Conservation (phyloP, 2,329 filamentous ascomycete species). For the Colletotrichum plurivorum region DNA sequence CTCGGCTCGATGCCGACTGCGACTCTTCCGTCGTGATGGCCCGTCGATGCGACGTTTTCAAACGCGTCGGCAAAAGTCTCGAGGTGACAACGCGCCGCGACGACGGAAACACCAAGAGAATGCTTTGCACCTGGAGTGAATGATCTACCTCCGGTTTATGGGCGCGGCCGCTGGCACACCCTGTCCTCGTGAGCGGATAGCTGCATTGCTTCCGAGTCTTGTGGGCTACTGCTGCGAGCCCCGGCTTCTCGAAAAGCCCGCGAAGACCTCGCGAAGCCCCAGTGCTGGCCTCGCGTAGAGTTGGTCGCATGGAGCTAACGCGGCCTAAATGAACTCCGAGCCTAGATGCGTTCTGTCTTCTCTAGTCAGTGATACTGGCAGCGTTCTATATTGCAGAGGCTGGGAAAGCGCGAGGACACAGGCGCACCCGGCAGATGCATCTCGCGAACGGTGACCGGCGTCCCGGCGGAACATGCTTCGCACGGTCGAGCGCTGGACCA, state of each 20-base stretch:
- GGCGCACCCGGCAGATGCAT: slow-evolving; percentile 7
- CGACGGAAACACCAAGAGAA: too few relatives aligned
- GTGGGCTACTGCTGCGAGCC: too few relatives aligned
- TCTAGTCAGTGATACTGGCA: not conserved
- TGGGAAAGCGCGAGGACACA: not conserved
- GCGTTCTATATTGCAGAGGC: not conserved
- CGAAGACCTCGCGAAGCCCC: too few relatives aligned
- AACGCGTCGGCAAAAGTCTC: not conserved
- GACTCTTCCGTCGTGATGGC: slow-evolving; percentile 3
- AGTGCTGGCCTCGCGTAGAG: too few relatives aligned
- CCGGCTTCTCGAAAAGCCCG: too few relatives aligned
- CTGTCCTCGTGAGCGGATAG: too few relatives aligned
- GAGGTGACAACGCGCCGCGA: not conserved
- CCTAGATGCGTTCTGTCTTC: not conserved
- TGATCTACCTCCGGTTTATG: too few relatives aligned
- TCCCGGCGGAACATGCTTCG: not conserved
- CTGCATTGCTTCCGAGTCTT: too few relatives aligned
- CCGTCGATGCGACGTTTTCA: slow-evolving; percentile 2
- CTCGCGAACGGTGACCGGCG: not conserved
- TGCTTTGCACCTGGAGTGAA: too few relatives aligned
- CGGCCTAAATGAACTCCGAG: not conserved
- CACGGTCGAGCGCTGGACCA: not conserved
- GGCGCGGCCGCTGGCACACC: too few relatives aligned
- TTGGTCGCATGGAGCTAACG: not conserved
- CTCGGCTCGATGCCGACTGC: not conserved